Percentiles rank a stretch among this genome's conserved stretches.
Evolutionary conservation across 495 filamentous ascomycete species (phyloP).

Genomic region (Aspergillus cristatus): DNA sequence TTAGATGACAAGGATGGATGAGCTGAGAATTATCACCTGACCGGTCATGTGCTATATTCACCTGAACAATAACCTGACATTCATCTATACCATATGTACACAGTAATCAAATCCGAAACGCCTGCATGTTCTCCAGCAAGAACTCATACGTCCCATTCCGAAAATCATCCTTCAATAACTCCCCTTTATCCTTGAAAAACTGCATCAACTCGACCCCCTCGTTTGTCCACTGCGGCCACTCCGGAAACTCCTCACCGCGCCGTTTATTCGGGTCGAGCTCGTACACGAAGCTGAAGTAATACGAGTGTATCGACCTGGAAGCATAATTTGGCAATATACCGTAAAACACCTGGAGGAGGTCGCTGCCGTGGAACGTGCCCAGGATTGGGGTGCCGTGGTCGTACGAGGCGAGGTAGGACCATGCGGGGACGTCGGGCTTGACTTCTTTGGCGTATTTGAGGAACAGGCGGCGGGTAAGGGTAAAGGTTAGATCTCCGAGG

Average conservation of each 20-base stretch:
- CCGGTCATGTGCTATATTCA: neutral
- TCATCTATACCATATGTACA: slow-evolving; percentile 43
- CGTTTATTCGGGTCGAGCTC: slow-evolving; percentile 53
- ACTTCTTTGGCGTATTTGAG: slow-evolving; percentile 30
- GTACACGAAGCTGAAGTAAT: slow-evolving; percentile 59
- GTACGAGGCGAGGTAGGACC: slow-evolving; percentile 66
- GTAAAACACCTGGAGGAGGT: slow-evolving; percentile 58
- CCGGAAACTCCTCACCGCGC: slow-evolving; percentile 21
- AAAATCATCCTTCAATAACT: slow-evolving; percentile 51
- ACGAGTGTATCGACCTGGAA: slow-evolving; percentile 47
- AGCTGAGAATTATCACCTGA: neutral
- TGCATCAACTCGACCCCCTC: slow-evolving; percentile 45
- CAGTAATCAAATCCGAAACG: too few relatives aligned
- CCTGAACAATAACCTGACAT: neutral
- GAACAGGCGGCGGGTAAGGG: slow-evolving; percentile 50
- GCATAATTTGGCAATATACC: slow-evolving; percentile 53
- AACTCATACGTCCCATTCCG: slow-evolving; percentile 39
- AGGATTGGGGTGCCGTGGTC: slow-evolving; percentile 58
- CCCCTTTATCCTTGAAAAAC: slow-evolving; percentile 37
- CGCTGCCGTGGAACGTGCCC: slow-evolving; percentile 64
- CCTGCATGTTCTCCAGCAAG: slow-evolving; percentile 33
- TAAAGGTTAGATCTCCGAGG: slow-evolving; percentile 61
- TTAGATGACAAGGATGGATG: too few relatives aligned
- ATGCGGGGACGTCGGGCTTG: slow-evolving; percentile 48
- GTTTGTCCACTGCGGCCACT: slow-evolving; percentile 55